These are phyloP conservation scores for Phytophthora sansomeana DNA, from an alignment of 352 stramenopile species.

Conservation along the genomic window DNA sequence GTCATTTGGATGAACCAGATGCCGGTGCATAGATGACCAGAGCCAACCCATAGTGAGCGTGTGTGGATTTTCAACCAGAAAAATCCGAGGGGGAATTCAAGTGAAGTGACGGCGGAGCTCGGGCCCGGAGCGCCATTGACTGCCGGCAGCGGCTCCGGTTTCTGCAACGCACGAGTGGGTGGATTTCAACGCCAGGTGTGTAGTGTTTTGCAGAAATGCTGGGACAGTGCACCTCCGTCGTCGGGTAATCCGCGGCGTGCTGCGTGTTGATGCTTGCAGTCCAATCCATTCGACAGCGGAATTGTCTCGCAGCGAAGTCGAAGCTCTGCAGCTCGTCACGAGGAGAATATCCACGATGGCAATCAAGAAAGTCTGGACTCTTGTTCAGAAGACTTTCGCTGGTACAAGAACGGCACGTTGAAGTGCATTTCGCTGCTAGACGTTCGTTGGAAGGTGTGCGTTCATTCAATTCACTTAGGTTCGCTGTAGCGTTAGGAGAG, in stretches of 20 bases:
- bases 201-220: not conserved
- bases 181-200: not conserved
- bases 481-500: conserved; percentile 9
- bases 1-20: conserved; percentile 33
- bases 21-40: conserved; percentile 15
- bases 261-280: conserved; percentile 12
- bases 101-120: conserved; percentile 8
- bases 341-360: not conserved
- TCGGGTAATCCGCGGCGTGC: conserved; percentile 4
- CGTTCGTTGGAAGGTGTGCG: too few species aligned
- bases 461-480: conserved; percentile 18
- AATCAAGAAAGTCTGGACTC: conserved; percentile 22
- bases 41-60: conserved; percentile 8
- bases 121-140: conserved; percentile 1
- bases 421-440: conserved; percentile 5
- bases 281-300: conserved; percentile 19
- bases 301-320: conserved; percentile 11
- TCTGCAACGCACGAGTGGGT: conserved; percentile 17
- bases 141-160: conserved; percentile 10
- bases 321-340: not conserved
- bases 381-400: not conserved
- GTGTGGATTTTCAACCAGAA: conserved; percentile 27
- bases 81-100: conserved; percentile 3
- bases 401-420: conserved; percentile 1
- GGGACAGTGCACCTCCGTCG: not conserved